Evolutionary conservation across 2,329 filamentous ascomycete genomes (phyloP).

Genomic region (Dothistroma septosporum): DNA sequence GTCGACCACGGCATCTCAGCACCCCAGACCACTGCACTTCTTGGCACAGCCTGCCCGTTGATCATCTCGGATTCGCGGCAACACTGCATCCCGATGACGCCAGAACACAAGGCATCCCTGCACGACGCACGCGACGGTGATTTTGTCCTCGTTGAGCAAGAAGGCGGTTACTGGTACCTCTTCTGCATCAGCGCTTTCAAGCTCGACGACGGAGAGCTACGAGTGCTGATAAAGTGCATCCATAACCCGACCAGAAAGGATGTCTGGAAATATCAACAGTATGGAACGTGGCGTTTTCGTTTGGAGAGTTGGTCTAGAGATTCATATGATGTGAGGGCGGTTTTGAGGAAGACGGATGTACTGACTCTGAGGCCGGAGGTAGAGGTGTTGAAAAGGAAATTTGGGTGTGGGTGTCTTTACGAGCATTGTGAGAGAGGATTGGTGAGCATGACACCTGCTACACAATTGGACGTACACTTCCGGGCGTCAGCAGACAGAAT

Average conservation of each 20-base stretch:
- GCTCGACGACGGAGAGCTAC: background rate
- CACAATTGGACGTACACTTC: background rate
- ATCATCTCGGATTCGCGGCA: background rate
- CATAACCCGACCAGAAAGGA: background rate
- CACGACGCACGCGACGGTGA: background rate
- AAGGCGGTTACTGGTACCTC: background rate
- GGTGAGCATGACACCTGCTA: background rate
- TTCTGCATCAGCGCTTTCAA: background rate
- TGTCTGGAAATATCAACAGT: conserved; percentile 5
- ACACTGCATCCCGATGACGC: background rate
- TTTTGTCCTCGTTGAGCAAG: conserved; percentile 7
- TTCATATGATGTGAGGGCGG: background rate
- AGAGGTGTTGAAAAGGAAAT: background rate
- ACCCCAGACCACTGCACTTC: background rate
- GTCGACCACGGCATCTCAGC: background rate
- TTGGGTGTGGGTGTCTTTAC: background rate
- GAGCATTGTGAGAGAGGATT: conserved; percentile 2
- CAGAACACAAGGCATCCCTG: conserved; percentile 1
- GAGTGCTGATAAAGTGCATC: conserved; percentile 1
- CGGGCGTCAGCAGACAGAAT: background rate
- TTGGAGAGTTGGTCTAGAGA: background rate
- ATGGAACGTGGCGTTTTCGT: conserved; percentile 3
- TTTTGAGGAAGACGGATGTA: background rate
- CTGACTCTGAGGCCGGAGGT: conserved; percentile 1
- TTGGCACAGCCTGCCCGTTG: background rate